phyloP scores from a whole-genome alignment of 1,139 yeast genomes.

The Geotrichum phurueaensis region DNA sequence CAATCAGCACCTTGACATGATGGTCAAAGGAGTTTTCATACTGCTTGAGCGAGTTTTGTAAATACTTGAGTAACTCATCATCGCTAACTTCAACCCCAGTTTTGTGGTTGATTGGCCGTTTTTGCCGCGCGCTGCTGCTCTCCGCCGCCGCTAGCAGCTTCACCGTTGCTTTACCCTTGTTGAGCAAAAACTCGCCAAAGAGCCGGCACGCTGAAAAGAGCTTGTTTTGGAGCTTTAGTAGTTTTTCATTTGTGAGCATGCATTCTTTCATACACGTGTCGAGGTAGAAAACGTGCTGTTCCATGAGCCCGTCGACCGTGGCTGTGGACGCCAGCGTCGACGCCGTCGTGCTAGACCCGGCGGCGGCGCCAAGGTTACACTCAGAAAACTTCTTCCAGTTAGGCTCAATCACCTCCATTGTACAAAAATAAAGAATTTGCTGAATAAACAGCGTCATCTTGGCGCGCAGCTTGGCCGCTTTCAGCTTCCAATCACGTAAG shows the following conservation, averaged over 20 bases:
- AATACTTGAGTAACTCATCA: conserved; percentile 27
- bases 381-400: conserved; percentile 45
- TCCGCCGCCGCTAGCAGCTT: conserved; percentile 35
- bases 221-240: conserved; percentile 43
- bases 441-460: conserved; percentile 58
- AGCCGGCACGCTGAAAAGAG: conserved; percentile 39
- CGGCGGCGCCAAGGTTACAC: conserved; percentile 24
- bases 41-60: conserved; percentile 46
- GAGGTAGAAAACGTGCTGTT: conserved; percentile 51
- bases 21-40: conserved; percentile 53
- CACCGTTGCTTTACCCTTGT: conserved; percentile 53
- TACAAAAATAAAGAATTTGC: conserved; percentile 52
- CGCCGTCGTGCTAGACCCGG: background rate
- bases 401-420: conserved; percentile 55
- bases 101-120: conserved; percentile 33
- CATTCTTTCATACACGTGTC: conserved; percentile 64
- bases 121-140: conserved; percentile 34
- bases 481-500: conserved; percentile 51
- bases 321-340: conserved; percentile 22
- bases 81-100: conserved; percentile 35
- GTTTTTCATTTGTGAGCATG: conserved; percentile 54
- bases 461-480: conserved; percentile 53
- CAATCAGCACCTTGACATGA: conserved; percentile 49
- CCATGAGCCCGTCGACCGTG: conserved; percentile 51
- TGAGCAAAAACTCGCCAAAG: conserved; percentile 50